A percentile compares a stretch with the other conserved stretches of the same genome.
Conservation (phyloP, 768 basidiomycete species). For the Baorangia bicolor region DNA sequence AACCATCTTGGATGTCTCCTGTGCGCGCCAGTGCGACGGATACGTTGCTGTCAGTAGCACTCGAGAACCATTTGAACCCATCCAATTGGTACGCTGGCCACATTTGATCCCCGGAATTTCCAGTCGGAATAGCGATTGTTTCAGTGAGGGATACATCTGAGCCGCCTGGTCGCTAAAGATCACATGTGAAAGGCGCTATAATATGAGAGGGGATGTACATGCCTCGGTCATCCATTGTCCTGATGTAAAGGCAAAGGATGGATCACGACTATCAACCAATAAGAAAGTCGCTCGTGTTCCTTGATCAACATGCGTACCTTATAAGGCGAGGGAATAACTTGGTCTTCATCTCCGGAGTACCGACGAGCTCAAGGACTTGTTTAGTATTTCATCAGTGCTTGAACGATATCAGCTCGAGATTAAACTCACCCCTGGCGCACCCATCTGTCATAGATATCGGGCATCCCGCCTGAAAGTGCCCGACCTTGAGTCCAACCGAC, state of each 20-base stretch:
- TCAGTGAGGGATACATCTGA: conserved; percentile 77
- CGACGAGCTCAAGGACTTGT: conserved; percentile 62
- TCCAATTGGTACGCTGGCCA: conserved; percentile 58
- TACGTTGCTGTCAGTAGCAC: conserved; percentile 74
- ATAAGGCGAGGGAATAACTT: conserved; percentile 56
- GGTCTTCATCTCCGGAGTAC: conserved; percentile 58
- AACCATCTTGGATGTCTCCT: conserved; percentile 52
- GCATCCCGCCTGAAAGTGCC: conserved; percentile 53
- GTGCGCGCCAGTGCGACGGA: conserved; percentile 75
- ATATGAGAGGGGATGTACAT: background rate
- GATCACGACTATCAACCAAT: conserved; percentile 50
- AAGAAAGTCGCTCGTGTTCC: background rate
- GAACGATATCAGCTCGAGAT: background rate
- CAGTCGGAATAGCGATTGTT: conserved; percentile 50
- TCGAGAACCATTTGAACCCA: conserved; percentile 85
- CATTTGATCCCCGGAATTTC: conserved; percentile 32
- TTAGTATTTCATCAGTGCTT: background rate
- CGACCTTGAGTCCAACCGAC: background rate
- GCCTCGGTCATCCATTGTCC: conserved; percentile 89
- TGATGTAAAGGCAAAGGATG: conserved; percentile 59
- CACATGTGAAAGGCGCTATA: background rate
- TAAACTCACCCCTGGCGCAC: conserved; percentile 51
- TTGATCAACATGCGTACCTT: conserved; percentile 41
- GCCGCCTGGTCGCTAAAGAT: conserved; percentile 59
- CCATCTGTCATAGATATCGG: conserved; percentile 83